These are phyloP conservation scores for Hanseniaspora clermontiae DNA, from an alignment of 805 yeast genomes.

Conservation along the genomic window DNA sequence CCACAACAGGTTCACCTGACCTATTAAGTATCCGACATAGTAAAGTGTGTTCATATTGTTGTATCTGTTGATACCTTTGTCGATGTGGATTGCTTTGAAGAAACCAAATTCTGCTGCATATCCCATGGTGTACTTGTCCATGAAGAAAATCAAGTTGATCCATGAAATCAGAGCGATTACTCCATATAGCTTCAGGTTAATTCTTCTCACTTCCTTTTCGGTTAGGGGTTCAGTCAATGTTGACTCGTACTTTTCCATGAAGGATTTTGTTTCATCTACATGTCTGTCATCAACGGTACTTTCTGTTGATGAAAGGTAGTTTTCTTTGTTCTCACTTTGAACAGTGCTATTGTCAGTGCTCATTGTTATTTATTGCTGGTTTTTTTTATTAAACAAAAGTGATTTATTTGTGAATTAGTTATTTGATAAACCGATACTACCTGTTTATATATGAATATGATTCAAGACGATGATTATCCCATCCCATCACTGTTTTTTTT, in stretches of 20 bases:
- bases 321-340: not conserved
- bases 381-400: not conserved
- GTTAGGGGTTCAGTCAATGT: not conserved
- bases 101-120: conserved; percentile 13
- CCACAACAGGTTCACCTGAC: conserved; percentile 8
- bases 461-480: no score
- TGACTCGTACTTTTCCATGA: conserved; percentile 9
- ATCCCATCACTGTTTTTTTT: no score
- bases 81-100: conserved; percentile 7
- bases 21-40: conserved; percentile 12
- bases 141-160: conserved; percentile 11
- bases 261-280: conserved; percentile 12
- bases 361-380: not conserved
- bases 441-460: no score
- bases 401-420: no score
- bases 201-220: not conserved
- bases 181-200: conserved; percentile 10
- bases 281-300: not conserved
- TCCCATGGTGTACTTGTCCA: conserved; percentile 12
- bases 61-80: conserved; percentile 6
- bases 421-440: no score
- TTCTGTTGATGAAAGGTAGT: not conserved
- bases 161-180: conserved; percentile 5
- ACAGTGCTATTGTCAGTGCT: not conserved
- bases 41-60: conserved; percentile 9